Conservation (phyloP, 2,329 filamentous ascomycete species). For the Pseudocercospora musae region DNA sequence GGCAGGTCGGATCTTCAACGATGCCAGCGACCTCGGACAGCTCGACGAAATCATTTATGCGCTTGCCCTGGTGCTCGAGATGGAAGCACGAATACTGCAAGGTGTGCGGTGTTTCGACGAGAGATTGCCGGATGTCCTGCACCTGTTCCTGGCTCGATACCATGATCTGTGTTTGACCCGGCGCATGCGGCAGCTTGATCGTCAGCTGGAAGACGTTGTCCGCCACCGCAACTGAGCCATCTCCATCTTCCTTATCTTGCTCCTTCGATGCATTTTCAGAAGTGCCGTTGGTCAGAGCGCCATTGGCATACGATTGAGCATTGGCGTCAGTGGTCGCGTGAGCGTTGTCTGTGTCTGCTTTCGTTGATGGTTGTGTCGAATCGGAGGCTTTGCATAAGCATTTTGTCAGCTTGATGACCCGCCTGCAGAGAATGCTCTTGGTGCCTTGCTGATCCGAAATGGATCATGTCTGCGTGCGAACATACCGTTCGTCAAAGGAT, state of each 20-base stretch:
- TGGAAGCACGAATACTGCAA: conserved; percentile 99
- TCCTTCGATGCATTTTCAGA: conserved; percentile 16
- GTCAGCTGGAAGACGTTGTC: conserved; percentile 64
- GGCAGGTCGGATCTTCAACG: conserved; percentile 71
- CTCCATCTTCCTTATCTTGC: conserved; percentile 24
- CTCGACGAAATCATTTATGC: conserved; percentile 92
- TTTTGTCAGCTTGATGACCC: not conserved
- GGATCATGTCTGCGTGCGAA: not conserved
- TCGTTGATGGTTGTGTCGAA: conserved; percentile 10
- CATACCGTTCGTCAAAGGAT: conserved; percentile 17
- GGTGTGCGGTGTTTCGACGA: conserved; percentile 87
- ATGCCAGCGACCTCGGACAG: conserved; percentile 84
- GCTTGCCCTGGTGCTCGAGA: conserved; percentile 81
- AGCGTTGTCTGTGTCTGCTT: conserved; percentile 6
- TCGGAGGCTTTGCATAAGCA: not conserved
- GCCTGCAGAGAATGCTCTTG: too few species aligned
- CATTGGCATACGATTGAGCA: conserved; percentile 19
- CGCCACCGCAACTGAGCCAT: conserved; percentile 18
- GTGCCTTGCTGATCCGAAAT: not conserved
- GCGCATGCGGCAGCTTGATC: conserved; percentile 76
- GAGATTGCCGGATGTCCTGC: conserved; percentile 93
- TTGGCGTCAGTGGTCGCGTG: conserved; percentile 14
- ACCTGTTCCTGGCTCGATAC: conserved; percentile 87
- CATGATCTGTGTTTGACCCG: conserved; percentile 79
- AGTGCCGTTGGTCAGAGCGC: conserved; percentile 8